phyloP scores from a whole-genome alignment of 495 filamentous ascomycete species.

The Podospora appendiculata region DNA sequence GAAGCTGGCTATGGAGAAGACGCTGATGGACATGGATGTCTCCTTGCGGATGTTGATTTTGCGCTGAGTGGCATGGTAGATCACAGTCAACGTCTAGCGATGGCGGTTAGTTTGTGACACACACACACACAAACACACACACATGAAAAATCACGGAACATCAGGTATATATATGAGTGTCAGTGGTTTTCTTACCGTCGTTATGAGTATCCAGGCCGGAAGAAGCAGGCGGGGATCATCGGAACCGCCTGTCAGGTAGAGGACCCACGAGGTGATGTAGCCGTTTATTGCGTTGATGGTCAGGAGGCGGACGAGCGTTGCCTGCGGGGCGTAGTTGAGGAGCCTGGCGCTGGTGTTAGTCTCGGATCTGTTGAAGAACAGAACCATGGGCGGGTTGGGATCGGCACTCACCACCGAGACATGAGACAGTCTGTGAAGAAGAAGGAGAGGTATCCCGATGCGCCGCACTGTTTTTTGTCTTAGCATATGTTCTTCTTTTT shows the following conservation, averaged over 20 bases:
- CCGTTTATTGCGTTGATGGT: slow-evolving; percentile 73
- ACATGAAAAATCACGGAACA: too few species aligned
- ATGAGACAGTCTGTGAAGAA: slow-evolving; percentile 90
- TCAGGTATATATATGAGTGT: too few species aligned
- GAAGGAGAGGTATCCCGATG: slow-evolving; percentile 79
- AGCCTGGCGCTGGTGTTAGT: slow-evolving; percentile 46
- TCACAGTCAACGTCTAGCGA: slow-evolving; percentile 59
- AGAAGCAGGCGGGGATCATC: slow-evolving; percentile 72
- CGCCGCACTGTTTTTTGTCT: slow-evolving; percentile 55
- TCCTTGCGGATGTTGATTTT: slow-evolving; percentile 76
- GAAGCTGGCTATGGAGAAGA: slow-evolving; percentile 69
- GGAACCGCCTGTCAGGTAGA: slow-evolving; percentile 66
- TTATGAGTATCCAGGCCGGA: slow-evolving; percentile 79
- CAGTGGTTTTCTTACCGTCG: slow-evolving; percentile 43
- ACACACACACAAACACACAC: too few species aligned
- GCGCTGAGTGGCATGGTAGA: slow-evolving; percentile 76
- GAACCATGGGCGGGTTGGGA: not conserved
- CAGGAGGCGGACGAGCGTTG: slow-evolving; percentile 75
- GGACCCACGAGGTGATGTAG: slow-evolving; percentile 72
- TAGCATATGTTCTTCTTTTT: not conserved
- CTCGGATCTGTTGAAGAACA: not conserved
- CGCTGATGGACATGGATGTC: slow-evolving; percentile 66
- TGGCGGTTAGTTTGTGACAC: not conserved
- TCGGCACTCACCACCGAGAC: slow-evolving; percentile 63
- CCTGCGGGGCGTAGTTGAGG: slow-evolving; percentile 78